phyloP scores from a whole-genome alignment of 1,139 yeast genomes.

The Protomyces lactucae-debilis region DNA sequence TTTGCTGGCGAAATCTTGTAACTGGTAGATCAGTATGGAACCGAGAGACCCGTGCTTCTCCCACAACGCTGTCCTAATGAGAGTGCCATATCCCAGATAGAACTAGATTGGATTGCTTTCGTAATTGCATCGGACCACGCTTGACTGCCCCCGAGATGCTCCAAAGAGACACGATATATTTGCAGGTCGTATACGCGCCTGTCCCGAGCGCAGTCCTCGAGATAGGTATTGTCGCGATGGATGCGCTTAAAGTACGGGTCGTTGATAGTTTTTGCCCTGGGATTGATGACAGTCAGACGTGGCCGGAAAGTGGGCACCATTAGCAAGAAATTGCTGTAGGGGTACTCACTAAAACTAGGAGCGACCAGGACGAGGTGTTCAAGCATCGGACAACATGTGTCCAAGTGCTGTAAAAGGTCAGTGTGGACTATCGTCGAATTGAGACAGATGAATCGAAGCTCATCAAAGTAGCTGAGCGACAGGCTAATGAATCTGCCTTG shows the following conservation, averaged over 20 bases:
- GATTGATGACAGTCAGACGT: slow-evolving; percentile 1
- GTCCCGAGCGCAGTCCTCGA: not conserved
- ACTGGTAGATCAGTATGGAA: slow-evolving; percentile 34
- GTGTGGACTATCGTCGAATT: not conserved
- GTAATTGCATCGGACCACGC: not conserved
- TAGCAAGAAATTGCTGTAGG: not conserved
- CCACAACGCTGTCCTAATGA: not conserved
- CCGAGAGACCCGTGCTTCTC: not conserved
- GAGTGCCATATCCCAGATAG: not conserved
- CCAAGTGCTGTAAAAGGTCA: not conserved
- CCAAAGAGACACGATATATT: not conserved
- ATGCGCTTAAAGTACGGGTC: not conserved
- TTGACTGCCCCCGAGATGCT: not conserved
- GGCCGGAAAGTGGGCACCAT: not conserved
- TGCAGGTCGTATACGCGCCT: not conserved
- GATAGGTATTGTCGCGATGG: not conserved
- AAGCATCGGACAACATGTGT: not conserved
- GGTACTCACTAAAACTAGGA: not conserved
- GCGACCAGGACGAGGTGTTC: not conserved
- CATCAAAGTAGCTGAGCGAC: not conserved
- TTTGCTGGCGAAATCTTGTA: slow-evolving; percentile 50
- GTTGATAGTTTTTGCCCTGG: not conserved
- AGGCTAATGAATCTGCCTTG: not conserved
- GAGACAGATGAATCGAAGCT: not conserved
- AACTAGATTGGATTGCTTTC: not conserved